Evolutionary conservation across 2,329 filamentous ascomycete genomes (phyloP), one percentile per base, ranked within the genome.

Genomic region (Paraconiothyrium brasiliense): DNA sequence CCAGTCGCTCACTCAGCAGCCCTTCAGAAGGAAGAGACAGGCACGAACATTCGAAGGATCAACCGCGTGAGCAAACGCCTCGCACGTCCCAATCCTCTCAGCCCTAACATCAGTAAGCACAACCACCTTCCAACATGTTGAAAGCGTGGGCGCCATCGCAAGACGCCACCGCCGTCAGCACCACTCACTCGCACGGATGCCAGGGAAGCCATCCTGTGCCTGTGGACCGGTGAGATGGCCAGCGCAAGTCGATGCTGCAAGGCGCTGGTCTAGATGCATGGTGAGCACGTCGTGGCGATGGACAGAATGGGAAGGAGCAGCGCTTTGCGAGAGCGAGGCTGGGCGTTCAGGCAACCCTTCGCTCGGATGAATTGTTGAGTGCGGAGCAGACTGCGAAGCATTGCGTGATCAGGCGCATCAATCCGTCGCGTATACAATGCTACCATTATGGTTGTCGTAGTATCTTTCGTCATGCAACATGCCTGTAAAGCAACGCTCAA

Each of bases 271-370:
- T 54, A 46, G 51, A 54, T 20, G 9, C 51, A 2, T n/a, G n/a
- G 50, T 43, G 32, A 10, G n/a, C 10, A 27, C 30, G 4, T 50
- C 48, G 48, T 50, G 34, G 49, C 49, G 22, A 41, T 10, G 34
- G 34, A 39, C 39, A 27, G 27, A 54, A 20, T 20, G 51, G 51
- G 51, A 54, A 54, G 51, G 51, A 43, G 51, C 10, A 20, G 8
- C 20, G 16, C 14, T 14, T 41, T 13, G 49, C n/a, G 32, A 37
- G 3, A 10, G 49, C 32, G 32, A n/a, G 37, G 51, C 39, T 54
- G 20, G 50, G 51, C 51, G 34, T 34, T 54, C 39, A 54, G 37
- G 37, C 39, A 54, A 54, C 32, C 51, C 8, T 22, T 22, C 34
- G 13, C 35, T 24, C 16, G 39, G 9, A 22, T 20, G 34, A 30